Evolutionary conservation across 352 stramenopile genomes (phyloP).

Genomic region (Peronospora belbahrii): DNA sequence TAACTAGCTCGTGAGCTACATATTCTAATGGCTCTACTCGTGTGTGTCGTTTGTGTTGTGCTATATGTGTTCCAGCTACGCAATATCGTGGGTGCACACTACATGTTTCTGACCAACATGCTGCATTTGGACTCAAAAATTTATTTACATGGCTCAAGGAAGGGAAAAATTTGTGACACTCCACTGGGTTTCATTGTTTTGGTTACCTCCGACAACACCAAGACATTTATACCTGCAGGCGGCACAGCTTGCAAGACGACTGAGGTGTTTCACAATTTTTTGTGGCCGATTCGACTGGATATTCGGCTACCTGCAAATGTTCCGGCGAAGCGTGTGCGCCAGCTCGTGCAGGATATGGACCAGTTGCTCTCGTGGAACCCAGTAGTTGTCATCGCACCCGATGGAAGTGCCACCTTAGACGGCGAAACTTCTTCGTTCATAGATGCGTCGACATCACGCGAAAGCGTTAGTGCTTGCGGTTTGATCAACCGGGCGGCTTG

Average conservation of each 20-base stretch:
- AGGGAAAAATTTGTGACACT: slow-evolving; percentile 45
- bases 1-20: background rate
- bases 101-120: slow-evolving; percentile 78
- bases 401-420: slow-evolving; percentile 21
- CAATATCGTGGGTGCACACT: slow-evolving; percentile 63
- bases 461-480: slow-evolving; percentile 10
- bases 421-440: slow-evolving; percentile 21
- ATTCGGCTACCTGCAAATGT: slow-evolving; percentile 36
- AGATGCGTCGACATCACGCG: slow-evolving; percentile 18
- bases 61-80: slow-evolving; percentile 34
- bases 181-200: slow-evolving; percentile 65
- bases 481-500: slow-evolving; percentile 1
- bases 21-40: too few species aligned
- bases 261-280: slow-evolving; percentile 39
- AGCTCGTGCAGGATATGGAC: slow-evolving; percentile 62
- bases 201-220: slow-evolving; percentile 43
- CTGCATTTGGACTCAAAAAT: slow-evolving; percentile 45
- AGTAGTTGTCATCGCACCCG: slow-evolving; percentile 17
- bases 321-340: slow-evolving; percentile 27
- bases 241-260: slow-evolving; percentile 45
- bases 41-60: too few species aligned
- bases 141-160: slow-evolving; percentile 33
- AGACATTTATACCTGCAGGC: slow-evolving; percentile 58
- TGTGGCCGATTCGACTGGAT: slow-evolving; percentile 48
- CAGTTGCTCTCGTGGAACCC: slow-evolving; percentile 40